Conservation (phyloP, 2,329 filamentous ascomycete genomes). For the Claviceps pazoutovae region DNA sequence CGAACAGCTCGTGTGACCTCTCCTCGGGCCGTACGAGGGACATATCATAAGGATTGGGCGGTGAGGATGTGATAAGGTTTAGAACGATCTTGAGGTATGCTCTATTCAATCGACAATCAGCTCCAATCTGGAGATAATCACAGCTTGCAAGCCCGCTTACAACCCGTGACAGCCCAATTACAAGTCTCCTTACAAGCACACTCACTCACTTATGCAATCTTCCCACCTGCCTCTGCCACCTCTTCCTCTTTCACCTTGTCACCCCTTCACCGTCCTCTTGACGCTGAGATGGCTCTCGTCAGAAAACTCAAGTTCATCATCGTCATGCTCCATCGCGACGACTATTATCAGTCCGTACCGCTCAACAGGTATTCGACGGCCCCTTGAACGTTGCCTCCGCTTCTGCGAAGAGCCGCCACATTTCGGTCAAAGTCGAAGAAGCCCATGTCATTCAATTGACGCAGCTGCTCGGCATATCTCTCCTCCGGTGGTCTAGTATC, state of each 20-base stretch:
- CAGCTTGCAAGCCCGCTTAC: too few relatives aligned
- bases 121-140: too few relatives aligned
- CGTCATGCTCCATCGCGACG: not conserved
- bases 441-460: constrained; percentile 96
- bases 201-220: not conserved
- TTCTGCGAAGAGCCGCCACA: constrained; percentile 71
- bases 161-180: too few relatives aligned
- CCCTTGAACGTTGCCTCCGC: constrained; percentile 87
- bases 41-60: too few relatives aligned
- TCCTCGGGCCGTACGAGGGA: too few relatives aligned
- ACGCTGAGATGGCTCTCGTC: not conserved
- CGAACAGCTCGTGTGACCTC: too few relatives aligned
- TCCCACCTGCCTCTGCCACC: too few relatives aligned
- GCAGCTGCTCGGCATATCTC: constrained; percentile 75
- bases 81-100: too few relatives aligned
- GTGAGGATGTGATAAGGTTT: too few relatives aligned
- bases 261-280: too few relatives aligned
- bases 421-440: constrained; percentile 96
- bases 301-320: not conserved
- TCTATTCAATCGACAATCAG: too few relatives aligned
- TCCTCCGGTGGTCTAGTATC: constrained; percentile 91
- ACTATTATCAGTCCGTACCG: constrained; percentile 10
- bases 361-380: constrained; percentile 63
- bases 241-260: not conserved
- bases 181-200: not conserved